Conservation (phyloP, 352 stramenopile species). For the Globisporangium viniferum region DNA sequence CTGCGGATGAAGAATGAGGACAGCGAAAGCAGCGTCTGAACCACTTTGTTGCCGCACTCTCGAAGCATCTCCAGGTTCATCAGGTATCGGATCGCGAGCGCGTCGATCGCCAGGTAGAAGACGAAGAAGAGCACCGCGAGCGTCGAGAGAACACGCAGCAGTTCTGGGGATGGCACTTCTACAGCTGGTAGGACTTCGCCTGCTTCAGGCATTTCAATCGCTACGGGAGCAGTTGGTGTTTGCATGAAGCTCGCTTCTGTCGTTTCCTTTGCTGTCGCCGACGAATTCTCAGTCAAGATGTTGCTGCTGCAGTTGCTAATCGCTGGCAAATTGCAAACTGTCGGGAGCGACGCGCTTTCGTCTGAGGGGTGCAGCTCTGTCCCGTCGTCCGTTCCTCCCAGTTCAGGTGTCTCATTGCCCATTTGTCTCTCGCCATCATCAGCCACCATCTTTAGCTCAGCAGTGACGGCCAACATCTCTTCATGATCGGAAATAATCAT, state of each 20-base stretch:
- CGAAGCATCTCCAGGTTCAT: not conserved
- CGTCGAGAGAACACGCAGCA: constrained; percentile 15
- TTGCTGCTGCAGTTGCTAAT: not conserved
- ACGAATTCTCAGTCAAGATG: not conserved
- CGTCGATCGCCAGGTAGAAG: constrained; percentile 24
- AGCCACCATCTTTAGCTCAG: no score
- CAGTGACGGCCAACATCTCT: no score
- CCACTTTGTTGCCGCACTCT: not conserved
- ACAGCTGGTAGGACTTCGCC: constrained; percentile 5
- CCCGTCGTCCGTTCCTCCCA: not conserved
- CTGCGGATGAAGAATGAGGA: constrained; percentile 9
- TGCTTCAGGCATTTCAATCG: not conserved
- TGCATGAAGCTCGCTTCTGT: not conserved
- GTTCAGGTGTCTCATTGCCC: no score
- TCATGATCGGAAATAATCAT: no score
- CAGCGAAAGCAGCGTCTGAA: not conserved
- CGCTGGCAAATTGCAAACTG: not conserved
- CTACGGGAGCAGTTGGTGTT: not conserved
- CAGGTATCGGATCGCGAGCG: constrained; percentile 15
- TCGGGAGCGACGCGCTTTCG: not conserved
- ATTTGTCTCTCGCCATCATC: no score
- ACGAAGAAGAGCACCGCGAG: constrained; percentile 26
- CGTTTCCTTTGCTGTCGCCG: not conserved
- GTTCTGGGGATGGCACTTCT: constrained; percentile 11
- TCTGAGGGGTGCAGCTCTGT: not conserved